Percentiles rank a stretch among this genome's conserved stretches.
Conservation (phyloP, 2,329 filamentous ascomycete genomes). For the Trichoderma koningiopsis region DNA sequence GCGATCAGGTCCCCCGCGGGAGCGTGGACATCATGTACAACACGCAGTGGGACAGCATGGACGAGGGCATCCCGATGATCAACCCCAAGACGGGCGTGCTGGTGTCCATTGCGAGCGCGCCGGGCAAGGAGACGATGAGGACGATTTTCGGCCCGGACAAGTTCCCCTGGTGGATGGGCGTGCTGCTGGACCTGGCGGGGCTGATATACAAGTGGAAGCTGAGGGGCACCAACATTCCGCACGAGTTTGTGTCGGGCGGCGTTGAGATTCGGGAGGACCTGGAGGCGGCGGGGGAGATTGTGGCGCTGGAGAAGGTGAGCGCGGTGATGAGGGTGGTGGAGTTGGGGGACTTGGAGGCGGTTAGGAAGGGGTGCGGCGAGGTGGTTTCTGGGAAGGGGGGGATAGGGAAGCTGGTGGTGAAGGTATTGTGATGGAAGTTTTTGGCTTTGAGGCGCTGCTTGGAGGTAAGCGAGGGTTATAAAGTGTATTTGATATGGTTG, state of each 20-base stretch:
- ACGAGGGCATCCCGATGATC: constrained; percentile 44
- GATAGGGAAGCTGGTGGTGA: constrained; percentile 36
- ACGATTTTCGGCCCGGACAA: constrained; percentile 37
- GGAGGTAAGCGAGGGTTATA: background rate
- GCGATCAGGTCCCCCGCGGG: constrained; percentile 42
- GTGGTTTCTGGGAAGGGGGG: constrained; percentile 37
- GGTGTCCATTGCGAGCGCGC: constrained; percentile 45
- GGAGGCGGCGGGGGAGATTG: constrained; percentile 44
- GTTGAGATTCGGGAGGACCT: constrained; percentile 45
- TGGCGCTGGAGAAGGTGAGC: constrained; percentile 48
- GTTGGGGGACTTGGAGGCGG: constrained; percentile 46
- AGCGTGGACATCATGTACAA: constrained; percentile 55
- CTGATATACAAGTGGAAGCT: constrained; percentile 47
- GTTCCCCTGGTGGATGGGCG: constrained; percentile 44
- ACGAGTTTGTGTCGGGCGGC: constrained; percentile 50
- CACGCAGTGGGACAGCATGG: constrained; percentile 47
- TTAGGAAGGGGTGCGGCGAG: constrained; percentile 45
- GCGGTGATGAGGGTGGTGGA: constrained; percentile 46
- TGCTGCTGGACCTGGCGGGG: constrained; percentile 41
- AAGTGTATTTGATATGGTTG: background rate
- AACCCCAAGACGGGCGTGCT: constrained; percentile 43
- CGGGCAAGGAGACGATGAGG: constrained; percentile 36
- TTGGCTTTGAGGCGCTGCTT: background rate
- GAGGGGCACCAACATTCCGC: constrained; percentile 47
- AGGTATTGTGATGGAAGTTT: constrained; percentile 20